These are phyloP conservation scores for Blastomyces silverae DNA, from an alignment of 2,329 filamentous ascomycete species.

Conservation along the genomic window DNA sequence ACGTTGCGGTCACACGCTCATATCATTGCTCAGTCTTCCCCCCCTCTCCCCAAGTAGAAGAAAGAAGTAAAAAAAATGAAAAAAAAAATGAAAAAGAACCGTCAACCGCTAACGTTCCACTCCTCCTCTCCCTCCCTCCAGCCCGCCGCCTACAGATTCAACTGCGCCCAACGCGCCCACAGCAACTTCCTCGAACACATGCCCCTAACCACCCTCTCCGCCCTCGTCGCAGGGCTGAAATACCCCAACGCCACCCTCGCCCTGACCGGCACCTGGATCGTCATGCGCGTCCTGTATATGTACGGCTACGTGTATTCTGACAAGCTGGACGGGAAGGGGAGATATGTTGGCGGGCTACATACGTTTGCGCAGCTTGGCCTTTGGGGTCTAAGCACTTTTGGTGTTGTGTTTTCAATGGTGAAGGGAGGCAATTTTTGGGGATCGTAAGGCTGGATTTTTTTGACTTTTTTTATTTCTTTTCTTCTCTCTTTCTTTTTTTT, in stretches of 20 bases:
- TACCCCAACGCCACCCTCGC: slow-evolving; percentile 46
- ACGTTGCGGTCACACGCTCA: slow-evolving; percentile 14
- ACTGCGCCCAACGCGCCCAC: slow-evolving; percentile 52
- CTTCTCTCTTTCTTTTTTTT: no score
- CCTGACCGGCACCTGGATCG: slow-evolving; percentile 47
- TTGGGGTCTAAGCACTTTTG: slow-evolving; percentile 36
- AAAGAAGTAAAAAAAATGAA: neutral
- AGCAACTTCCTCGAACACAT: slow-evolving; percentile 56
- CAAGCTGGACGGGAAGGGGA: slow-evolving; percentile 36
- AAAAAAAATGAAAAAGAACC: neutral
- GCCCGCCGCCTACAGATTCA: slow-evolving; percentile 43
- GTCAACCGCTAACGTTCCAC: neutral
- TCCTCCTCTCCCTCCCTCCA: slow-evolving; percentile 20
- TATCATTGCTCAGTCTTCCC: slow-evolving; percentile 18
- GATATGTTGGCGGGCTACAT: slow-evolving; percentile 32
- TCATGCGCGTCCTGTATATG: slow-evolving; percentile 46
- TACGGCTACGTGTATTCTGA: slow-evolving; percentile 42
- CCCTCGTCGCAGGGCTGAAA: slow-evolving; percentile 50
- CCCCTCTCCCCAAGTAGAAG: neutral
- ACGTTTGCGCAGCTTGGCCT: slow-evolving; percentile 39
- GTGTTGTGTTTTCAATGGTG: slow-evolving; percentile 16
- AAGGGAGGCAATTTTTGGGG: neutral
- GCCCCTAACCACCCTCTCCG: slow-evolving; percentile 44
- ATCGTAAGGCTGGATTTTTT: neutral
- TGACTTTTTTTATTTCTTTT: neutral